phyloP scores from a whole-genome alignment of 1,284 basidiomycete species.

The Cryptococcus sp. region DNA sequence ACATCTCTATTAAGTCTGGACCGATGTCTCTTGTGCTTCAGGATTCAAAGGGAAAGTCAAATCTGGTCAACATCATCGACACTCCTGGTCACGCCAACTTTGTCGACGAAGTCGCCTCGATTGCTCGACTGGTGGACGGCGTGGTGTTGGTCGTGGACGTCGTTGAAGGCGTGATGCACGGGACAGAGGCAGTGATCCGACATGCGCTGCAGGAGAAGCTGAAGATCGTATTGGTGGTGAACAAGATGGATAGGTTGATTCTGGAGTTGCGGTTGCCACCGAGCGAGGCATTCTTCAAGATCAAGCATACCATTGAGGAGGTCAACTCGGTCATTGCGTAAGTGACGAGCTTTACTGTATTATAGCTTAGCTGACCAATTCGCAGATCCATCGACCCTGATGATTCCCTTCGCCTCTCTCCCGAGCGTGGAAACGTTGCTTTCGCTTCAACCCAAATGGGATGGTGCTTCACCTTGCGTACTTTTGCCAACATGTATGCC shows the following conservation, averaged over 20 bases:
- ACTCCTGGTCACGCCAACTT: conserved; percentile 99
- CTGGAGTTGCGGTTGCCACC: conserved; percentile 95
- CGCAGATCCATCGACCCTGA: conserved; percentile 80
- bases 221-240: conserved; percentile 90
- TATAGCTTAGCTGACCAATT: background rate
- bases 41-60: conserved; percentile 88
- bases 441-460: conserved; percentile 97
- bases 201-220: conserved; percentile 85
- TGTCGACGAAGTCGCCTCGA: conserved; percentile 89
- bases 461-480: conserved; percentile 94
- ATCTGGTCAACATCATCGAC: conserved; percentile 91
- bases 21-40: conserved; percentile 91
- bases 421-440: conserved; percentile 94
- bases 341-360: conserved; percentile 24
- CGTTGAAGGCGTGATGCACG: conserved; percentile 93
- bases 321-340: conserved; percentile 93
- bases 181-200: conserved; percentile 79
- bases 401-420: conserved; percentile 81
- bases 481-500: conserved; percentile 95
- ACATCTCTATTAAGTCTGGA: conserved; percentile 93
- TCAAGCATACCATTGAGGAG: conserved; percentile 98
- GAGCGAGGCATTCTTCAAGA: conserved; percentile 96
- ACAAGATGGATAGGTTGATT: conserved; percentile 97
- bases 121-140: conserved; percentile 88
- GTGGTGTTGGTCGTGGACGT: conserved; percentile 93